These are phyloP conservation scores for Leccinum fuscescens DNA, from an alignment of 1,284 basidiomycete species.

Conservation along the genomic window DNA sequence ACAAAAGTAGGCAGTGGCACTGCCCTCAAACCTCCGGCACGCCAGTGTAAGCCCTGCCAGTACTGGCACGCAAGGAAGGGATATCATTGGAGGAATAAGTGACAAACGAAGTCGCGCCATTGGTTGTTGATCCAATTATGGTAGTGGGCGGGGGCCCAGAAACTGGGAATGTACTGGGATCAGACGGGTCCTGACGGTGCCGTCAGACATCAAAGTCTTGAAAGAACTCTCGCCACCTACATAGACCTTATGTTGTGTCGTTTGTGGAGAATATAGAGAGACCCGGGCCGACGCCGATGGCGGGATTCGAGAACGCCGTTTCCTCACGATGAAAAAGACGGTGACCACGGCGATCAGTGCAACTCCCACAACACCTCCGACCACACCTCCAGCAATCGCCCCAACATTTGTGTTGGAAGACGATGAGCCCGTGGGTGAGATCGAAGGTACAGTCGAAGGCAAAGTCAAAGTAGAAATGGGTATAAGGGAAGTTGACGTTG, in stretches of 20 bases:
- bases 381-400: slow-evolving; percentile 37
- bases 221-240: slow-evolving; percentile 17
- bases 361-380: slow-evolving; percentile 38
- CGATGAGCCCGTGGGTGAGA: not conserved
- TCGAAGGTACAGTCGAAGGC: not conserved
- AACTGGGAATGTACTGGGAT: slow-evolving; percentile 34
- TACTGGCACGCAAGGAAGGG: not conserved
- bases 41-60: slow-evolving; percentile 26
- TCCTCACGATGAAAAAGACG: slow-evolving; percentile 31
- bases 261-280: slow-evolving; percentile 9
- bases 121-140: slow-evolving; percentile 7
- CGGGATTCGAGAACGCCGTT: slow-evolving; percentile 23
- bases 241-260: slow-evolving; percentile 30
- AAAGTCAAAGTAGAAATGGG: not conserved
- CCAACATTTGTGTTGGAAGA: slow-evolving; percentile 12
- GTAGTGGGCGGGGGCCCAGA: slow-evolving; percentile 20
- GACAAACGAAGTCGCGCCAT: slow-evolving; percentile 2
- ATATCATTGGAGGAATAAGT: slow-evolving; percentile 11
- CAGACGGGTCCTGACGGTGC: slow-evolving; percentile 30
- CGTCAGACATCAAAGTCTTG: slow-evolving; percentile 4
- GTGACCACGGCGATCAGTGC: slow-evolving; percentile 27
- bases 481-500: slow-evolving; percentile 1
- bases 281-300: slow-evolving; percentile 7
- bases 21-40: slow-evolving; percentile 27
- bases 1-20: not conserved